Percentiles rank a stretch among this genome's conserved stretches.
These are phyloP conservation scores for Cyclotella kingstonii DNA, from an alignment of 108 stramenopile species.

Conservation along the genomic window DNA sequence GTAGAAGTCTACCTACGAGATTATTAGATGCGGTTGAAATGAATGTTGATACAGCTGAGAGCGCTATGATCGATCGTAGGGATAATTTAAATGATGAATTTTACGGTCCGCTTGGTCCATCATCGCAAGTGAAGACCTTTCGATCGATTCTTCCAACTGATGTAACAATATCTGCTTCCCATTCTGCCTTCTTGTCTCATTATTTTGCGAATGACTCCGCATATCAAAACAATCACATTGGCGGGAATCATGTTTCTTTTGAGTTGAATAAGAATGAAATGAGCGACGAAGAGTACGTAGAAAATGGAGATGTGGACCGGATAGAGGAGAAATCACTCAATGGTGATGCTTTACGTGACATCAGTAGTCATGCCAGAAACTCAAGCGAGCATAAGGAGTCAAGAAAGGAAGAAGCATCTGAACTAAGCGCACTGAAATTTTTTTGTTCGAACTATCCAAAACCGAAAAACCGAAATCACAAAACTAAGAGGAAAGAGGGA, in stretches of 20 bases:
- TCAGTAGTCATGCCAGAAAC: too few relatives aligned
- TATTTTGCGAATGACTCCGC: slow-evolving; percentile 14
- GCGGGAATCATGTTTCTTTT: too few relatives aligned
- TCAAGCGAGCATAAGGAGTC: background rate
- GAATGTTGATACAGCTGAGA: background rate
- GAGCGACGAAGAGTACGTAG: background rate
- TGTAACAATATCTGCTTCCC: background rate
- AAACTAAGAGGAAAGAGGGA: background rate
- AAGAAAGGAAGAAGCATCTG: background rate
- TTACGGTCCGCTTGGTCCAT: background rate
- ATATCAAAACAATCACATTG: background rate
- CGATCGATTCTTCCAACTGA: background rate
- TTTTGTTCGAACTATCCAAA: slow-evolving; percentile 24
- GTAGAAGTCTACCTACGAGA: background rate
- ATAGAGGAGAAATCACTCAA: too few relatives aligned
- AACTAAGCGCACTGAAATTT: too few relatives aligned
- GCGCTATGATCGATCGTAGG: too few relatives aligned
- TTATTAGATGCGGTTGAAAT: background rate
- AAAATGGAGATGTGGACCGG: slow-evolving; percentile 3
- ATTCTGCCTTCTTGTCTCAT: slow-evolving; percentile 20
- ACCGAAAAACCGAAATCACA: background rate
- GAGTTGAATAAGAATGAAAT: background rate
- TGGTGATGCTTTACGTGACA: too few relatives aligned
- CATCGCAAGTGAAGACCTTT: background rate
- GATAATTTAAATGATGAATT: background rate